A percentile compares a stretch with the other conserved stretches of the same genome.
Evolutionary conservation across 148 eudicot genomes (phyloP).

Genomic region (Simmondsia chinensis): DNA sequence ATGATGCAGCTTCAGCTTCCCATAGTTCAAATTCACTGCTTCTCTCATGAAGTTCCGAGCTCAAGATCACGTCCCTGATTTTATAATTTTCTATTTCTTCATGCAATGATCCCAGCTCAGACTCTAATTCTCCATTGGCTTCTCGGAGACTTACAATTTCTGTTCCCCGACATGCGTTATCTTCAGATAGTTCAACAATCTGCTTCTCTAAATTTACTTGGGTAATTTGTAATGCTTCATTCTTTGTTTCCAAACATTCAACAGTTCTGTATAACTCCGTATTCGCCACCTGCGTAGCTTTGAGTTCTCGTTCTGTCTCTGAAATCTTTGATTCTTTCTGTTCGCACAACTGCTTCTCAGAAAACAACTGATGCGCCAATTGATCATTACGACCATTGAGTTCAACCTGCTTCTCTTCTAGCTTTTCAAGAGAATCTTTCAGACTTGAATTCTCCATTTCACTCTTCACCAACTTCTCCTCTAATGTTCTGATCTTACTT

Average conservation of each 20-base stretch:
- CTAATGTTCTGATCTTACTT: conserved; percentile 30
- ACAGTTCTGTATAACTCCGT: conserved; percentile 35
- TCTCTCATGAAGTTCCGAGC: conserved; percentile 60
- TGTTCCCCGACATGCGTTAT: conserved; percentile 24
- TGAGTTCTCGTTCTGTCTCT: conserved; percentile 30
- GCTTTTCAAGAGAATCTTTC: conserved; percentile 26
- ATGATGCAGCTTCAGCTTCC: conserved; percentile 88
- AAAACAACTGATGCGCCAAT: conserved; percentile 27
- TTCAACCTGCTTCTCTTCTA: conserved; percentile 42
- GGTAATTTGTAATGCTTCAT: conserved; percentile 21
- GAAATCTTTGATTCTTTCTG: conserved; percentile 40
- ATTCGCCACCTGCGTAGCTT: conserved; percentile 27
- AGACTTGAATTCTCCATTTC: conserved; percentile 47
- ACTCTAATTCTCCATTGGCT: conserved; percentile 38
- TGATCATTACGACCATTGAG: conserved; percentile 32
- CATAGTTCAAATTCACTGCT: conserved; percentile 73
- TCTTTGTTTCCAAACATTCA: conserved; percentile 28
- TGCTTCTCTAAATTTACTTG: conserved; percentile 34
- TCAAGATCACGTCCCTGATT: conserved; percentile 55
- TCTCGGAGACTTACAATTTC: conserved; percentile 48
- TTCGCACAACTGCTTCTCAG: conserved; percentile 17
- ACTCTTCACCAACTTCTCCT: conserved; percentile 32
- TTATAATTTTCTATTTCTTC: conserved; percentile 59
- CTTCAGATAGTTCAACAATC: conserved; percentile 29
- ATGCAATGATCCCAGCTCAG: conserved; percentile 39